Conservation (phyloP, 192 early-diverging fungal genomes). For the Gaertneriomyces sp. region DNA sequence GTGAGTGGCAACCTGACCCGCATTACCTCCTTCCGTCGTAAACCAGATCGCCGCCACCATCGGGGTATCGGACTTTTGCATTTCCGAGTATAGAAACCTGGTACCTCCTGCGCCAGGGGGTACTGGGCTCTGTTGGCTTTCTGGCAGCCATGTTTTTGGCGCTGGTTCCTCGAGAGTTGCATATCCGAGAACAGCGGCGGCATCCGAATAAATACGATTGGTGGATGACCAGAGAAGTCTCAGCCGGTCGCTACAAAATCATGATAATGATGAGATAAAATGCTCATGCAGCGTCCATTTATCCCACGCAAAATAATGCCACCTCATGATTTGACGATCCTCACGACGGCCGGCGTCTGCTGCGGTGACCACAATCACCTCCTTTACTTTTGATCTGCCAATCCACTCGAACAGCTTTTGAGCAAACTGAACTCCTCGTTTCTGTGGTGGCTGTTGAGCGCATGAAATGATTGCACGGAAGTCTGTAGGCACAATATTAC, state of each 20-base stretch:
- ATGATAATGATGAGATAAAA: too few species aligned
- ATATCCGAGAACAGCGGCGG: too few species aligned
- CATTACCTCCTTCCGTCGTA: conserved; percentile 22
- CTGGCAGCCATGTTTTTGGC: too few species aligned
- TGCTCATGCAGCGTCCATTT: too few species aligned
- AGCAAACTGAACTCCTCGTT: conserved; percentile 14
- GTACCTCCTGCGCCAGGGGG: conserved; percentile 21
- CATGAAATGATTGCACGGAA: background rate
- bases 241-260: background rate
- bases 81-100: conserved; percentile 12
- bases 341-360: conserved; percentile 15
- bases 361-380: conserved; percentile 14
- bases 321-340: conserved; percentile 15
- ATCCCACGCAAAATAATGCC: background rate
- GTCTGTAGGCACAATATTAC: background rate
- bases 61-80: background rate
- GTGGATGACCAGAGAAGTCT: background rate
- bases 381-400: background rate
- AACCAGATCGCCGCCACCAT: conserved; percentile 15
- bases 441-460: background rate
- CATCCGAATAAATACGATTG: background rate
- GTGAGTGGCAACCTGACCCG: background rate
- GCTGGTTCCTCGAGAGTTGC: too few species aligned
- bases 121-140: background rate
- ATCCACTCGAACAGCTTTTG: conserved; percentile 6